Evolutionary conservation across 2,329 filamentous ascomycete genomes (phyloP).

Genomic region (Aspergillus tubingensis): DNA sequence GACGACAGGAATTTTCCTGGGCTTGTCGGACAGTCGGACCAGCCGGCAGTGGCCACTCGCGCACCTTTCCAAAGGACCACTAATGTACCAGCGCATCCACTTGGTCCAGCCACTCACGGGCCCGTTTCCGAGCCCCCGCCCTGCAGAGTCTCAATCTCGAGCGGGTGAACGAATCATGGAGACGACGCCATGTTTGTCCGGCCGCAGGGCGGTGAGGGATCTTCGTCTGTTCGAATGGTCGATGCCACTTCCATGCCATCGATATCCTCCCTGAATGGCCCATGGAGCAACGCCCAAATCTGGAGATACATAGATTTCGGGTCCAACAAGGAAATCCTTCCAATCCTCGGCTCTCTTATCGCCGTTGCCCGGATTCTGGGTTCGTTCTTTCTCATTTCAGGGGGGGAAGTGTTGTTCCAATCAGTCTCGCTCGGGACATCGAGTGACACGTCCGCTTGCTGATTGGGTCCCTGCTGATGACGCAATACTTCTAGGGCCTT

Average conservation of each 20-base stretch:
- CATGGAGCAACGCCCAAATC: conserved; percentile 1
- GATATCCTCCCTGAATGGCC: background rate
- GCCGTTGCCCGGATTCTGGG: background rate
- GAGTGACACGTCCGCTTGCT: conserved; percentile 11
- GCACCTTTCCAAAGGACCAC: conserved; percentile 7
- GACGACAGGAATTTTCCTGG: conserved; percentile 36
- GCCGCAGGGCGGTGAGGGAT: conserved; percentile 15
- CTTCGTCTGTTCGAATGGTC: conserved; percentile 5
- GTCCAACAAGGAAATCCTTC: conserved; percentile 5
- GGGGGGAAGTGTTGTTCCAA: conserved; percentile 2
- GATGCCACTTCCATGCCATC: background rate
- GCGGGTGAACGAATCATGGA: conserved; percentile 13
- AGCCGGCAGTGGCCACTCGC: conserved; percentile 26
- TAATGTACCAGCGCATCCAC: conserved; percentile 15
- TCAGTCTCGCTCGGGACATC: conserved; percentile 14
- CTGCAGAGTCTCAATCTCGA: conserved; percentile 5
- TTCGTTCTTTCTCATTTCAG: conserved; percentile 8
- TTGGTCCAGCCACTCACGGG: conserved; percentile 19
- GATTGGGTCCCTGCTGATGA: conserved; percentile 22
- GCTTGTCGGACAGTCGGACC: conserved; percentile 20
- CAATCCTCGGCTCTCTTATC: background rate
- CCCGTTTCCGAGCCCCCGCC: conserved; percentile 12
- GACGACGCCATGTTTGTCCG: conserved; percentile 8
- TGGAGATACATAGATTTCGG: background rate
- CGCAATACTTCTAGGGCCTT: conserved; percentile 18